These are phyloP conservation scores for Phialophora macrospora DNA, from an alignment of 2,329 filamentous ascomycete species.

Conservation along the genomic window DNA sequence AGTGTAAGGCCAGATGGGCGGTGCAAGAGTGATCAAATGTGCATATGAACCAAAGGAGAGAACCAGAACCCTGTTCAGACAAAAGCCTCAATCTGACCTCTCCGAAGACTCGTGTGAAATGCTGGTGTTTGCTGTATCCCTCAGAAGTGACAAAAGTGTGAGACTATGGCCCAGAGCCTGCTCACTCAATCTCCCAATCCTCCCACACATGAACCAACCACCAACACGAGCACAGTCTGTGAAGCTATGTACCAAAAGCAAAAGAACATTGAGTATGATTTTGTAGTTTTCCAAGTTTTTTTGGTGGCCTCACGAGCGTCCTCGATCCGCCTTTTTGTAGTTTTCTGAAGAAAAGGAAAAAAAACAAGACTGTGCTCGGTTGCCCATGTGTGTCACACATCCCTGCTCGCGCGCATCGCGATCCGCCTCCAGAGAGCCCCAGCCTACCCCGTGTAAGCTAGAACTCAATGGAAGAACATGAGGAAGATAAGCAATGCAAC, in stretches of 20 bases:
- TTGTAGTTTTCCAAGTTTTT: slow-evolving; percentile 31
- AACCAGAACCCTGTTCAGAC: slow-evolving; percentile 16
- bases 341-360: slow-evolving; percentile 9
- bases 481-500: slow-evolving; percentile 9
- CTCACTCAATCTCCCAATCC: slow-evolving; percentile 15
- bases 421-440: not conserved
- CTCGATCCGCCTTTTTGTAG: slow-evolving; percentile 24
- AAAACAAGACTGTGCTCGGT: slow-evolving; percentile 19
- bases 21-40: not conserved
- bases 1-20: not conserved
- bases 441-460: not conserved
- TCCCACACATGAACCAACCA: slow-evolving; percentile 12
- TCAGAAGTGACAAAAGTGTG: slow-evolving; percentile 6
- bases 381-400: slow-evolving; percentile 15
- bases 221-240: slow-evolving; percentile 11
- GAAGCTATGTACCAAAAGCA: slow-evolving; percentile 9
- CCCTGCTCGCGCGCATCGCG: slow-evolving; percentile 21
- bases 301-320: slow-evolving; percentile 25
- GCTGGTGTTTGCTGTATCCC: slow-evolving; percentile 2
- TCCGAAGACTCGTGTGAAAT: not conserved
- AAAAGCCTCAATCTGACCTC: slow-evolving; percentile 14
- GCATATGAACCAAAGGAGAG: slow-evolving; percentile 8
- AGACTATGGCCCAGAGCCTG: slow-evolving; percentile 7
- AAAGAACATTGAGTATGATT: slow-evolving; percentile 28
- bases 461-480: not conserved